A percentile compares a stretch with the other conserved stretches of the same genome.
phyloP scores from a whole-genome alignment of 2,329 filamentous ascomycete species.

The Thielaviopsis euricoi region DNA sequence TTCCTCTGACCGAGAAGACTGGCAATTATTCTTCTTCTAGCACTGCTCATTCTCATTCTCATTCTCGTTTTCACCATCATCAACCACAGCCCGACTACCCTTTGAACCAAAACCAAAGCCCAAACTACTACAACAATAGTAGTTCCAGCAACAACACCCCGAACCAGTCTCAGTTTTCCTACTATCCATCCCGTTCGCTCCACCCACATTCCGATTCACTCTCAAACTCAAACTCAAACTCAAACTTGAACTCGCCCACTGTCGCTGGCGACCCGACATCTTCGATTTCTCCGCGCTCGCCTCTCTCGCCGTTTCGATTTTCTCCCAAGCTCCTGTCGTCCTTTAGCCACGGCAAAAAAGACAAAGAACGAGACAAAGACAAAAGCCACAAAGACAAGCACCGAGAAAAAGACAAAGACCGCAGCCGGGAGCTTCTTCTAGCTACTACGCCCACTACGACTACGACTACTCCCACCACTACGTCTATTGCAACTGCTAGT shows the following conservation, averaged over 20 bases:
- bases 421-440: no score
- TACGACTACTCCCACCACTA: no score
- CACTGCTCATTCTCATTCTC: neutral
- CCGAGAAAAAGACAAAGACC: no score
- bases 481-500: neutral
- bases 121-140: neutral
- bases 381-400: no score
- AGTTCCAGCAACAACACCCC: no score
- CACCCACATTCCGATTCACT: neutral
- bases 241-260: neutral
- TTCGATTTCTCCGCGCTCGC: slow-evolving; percentile 25
- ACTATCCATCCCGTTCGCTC: no score
- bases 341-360: no score
- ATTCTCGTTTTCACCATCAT: neutral
- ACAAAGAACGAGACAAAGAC: no score
- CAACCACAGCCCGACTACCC: neutral
- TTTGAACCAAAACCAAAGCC: neutral
- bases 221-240: neutral
- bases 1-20: slow-evolving; percentile 30
- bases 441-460: no score
- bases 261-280: slow-evolving; percentile 22
- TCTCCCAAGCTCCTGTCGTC: slow-evolving; percentile 17
- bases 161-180: no score
- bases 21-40: neutral
- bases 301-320: slow-evolving; percentile 29